Evolutionary conservation across 345 rosid species (phyloP), one percentile per base, ranked within the genome.

Genomic region (Dimocarpus longan): DNA sequence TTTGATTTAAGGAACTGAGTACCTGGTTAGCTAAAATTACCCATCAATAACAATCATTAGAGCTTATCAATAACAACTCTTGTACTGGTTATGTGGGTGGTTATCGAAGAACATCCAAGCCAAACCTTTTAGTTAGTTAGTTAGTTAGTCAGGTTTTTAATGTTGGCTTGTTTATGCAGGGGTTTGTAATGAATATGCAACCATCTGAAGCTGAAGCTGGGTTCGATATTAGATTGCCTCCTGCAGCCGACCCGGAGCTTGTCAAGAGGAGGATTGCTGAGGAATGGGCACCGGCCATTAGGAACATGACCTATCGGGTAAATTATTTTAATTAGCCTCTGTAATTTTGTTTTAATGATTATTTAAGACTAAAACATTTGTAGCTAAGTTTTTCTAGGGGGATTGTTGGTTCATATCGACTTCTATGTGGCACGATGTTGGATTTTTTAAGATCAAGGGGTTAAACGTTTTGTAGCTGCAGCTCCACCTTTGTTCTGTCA

Each of bases 171-270:
- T 40, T 40, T 68, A 50, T 79, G 66, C 50, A 92, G 97, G 99
- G 97, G 3, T 93, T 88, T 87, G 93, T 91, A 71, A 96, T 96
- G 95, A 96, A 93, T 84, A 79, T 93, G 95, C 98, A 93, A 57
- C 98, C 97, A 68, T 92, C 98, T 1, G 98, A 91, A 22, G 98
- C 97, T n/a, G 95, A 90, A 87, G 98, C 97, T 28, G 98, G 99
- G 10, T 94, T 88, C 85, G 92, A 92, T 79, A 6, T 93, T 64
- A 90, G 98, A 84, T 73, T 96, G 79, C 93, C 99, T 24, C 98
- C 99, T 54, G 87, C 91, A 12, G 78, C 86, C 0, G 98, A 95
- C 74, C 94, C 92, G 0, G 90, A 87, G 84, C 79, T 69, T 76
- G 37, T 95, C 66, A 89, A 52, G 83, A 91, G 73, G 84, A 92